phyloP scores from a whole-genome alignment of 345 rosid species.

The Aurinia saxatilis region DNA sequence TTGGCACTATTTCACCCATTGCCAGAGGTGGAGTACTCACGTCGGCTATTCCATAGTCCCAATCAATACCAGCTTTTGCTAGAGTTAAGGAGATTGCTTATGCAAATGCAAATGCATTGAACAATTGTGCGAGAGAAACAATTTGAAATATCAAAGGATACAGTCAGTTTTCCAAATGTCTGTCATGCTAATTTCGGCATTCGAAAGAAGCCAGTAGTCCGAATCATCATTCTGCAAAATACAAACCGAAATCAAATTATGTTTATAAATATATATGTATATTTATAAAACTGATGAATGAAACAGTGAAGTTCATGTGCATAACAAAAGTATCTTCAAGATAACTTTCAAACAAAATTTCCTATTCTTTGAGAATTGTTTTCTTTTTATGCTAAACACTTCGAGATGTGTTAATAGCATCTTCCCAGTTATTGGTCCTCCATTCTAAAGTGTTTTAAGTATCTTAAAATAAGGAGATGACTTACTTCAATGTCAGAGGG shows the following conservation, averaged over 20 bases:
- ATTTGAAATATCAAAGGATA: constrained; percentile 47
- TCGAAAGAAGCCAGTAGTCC: constrained; percentile 92
- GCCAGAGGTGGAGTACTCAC: constrained; percentile 45
- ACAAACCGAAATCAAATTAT: not conserved
- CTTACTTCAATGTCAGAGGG: constrained; percentile 86
- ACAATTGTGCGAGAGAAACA: not conserved
- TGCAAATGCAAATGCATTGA: not conserved
- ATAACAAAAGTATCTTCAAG: not conserved
- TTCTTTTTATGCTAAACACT: too few relatives aligned
- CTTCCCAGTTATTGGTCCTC: not conserved
- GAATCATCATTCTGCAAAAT: constrained; percentile 59
- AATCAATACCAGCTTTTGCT: constrained; percentile 52
- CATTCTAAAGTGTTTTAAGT: not conserved
- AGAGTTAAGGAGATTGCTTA: constrained; percentile 43
- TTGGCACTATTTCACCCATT: constrained; percentile 33
- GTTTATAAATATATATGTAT: too few relatives aligned
- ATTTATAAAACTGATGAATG: not conserved
- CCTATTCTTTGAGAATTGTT: too few relatives aligned
- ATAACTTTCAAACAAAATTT: not conserved
- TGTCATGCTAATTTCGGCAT: constrained; percentile 75
- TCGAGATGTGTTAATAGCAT: too few relatives aligned
- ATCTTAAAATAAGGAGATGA: constrained; percentile 7
- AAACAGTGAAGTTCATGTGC: not conserved
- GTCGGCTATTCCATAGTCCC: constrained; percentile 69
- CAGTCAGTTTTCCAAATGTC: constrained; percentile 90